Evolutionary conservation across 768 basidiomycete species (phyloP).

Genomic region (Heimioporus sp.): DNA sequence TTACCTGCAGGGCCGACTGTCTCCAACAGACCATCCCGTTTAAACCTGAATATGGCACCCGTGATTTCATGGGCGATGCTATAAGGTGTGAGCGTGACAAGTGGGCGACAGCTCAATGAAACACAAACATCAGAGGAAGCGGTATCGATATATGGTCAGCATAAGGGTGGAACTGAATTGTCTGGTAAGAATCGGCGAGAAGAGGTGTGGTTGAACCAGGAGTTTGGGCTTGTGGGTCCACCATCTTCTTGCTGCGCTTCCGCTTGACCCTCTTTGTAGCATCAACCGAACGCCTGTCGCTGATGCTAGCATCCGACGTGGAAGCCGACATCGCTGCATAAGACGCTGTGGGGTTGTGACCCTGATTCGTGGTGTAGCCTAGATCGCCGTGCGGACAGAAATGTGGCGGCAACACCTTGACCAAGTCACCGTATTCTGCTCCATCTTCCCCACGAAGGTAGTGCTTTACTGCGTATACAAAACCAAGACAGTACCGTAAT

Average conservation of each 20-base stretch:
- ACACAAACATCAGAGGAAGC: conserved; percentile 71
- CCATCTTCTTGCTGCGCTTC: conserved; percentile 66
- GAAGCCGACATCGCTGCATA: conserved; percentile 43
- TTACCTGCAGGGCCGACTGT: conserved; percentile 85
- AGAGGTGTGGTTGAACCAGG: conserved; percentile 58
- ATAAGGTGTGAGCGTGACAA: not conserved
- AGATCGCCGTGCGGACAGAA: conserved; percentile 49
- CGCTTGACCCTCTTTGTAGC: conserved; percentile 68
- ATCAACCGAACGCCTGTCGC: conserved; percentile 32
- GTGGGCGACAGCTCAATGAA: not conserved
- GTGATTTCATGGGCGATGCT: conserved; percentile 84
- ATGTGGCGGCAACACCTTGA: conserved; percentile 60
- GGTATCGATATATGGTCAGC: conserved; percentile 66
- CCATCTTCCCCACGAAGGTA: conserved; percentile 87
- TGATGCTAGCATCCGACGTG: conserved; percentile 26
- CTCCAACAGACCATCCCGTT: conserved; percentile 80
- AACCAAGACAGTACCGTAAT: conserved; percentile 66
- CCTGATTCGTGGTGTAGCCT: conserved; percentile 38
- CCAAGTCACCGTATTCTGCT: conserved; percentile 62
- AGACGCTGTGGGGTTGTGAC: conserved; percentile 29
- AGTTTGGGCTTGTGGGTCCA: conserved; percentile 14
- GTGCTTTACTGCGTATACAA: conserved; percentile 70
- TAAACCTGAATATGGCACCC: conserved; percentile 66
- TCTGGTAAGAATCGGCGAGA: conserved; percentile 50
- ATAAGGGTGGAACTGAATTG: conserved; percentile 59